Base-by-base conservation (phyloP, 768 basidiomycete species). In the Leucogyrophana mollusca region DNA sequence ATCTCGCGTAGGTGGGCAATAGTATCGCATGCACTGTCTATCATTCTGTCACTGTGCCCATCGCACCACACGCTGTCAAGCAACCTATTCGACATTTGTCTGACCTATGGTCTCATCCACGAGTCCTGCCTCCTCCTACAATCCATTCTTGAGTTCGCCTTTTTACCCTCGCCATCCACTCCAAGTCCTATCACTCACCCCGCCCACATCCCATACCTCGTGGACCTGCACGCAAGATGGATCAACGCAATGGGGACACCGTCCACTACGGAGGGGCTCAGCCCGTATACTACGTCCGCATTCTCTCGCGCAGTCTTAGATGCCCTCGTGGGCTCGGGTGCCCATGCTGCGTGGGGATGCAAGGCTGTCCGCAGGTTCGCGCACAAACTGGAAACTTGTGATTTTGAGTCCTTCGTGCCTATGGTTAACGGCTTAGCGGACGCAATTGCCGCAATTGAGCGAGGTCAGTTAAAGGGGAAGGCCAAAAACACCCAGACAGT, bases 1-100 rank as follows among this genome's bases (percentile, higher is more conserved):
- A 18, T 43, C 18, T 25, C 25, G 6, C 16, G 9, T 34, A 83
- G 81, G 38, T 74, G 66, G 56, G 66, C 76, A 16, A 53, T 83
- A 16, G 55, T 78, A 4, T 72, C 80, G 0, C 80, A 85, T 56
- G 76, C 80, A 8, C 58, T 83, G 6, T 69, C 67, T 18, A 57
- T 81, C 22, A 67, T 80, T 11, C 57, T 83, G 33, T 62, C 63
- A 18, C 60, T 63, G 3, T 80, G 74, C 47, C 65, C 72, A 4
- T 71, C 65, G 39, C 68, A 79, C 50, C 72, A 74, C 23, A 76
- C 78, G 5, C 69, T 85, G 10, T 56, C 80, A 22, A 68, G 61
- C 13, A 58, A 68, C 25, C 68, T 85, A 1, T 68, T 84, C 1
- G 74, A 80, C n/a, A 58, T 77, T n/a, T 69, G 73, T 30, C 57